A percentile compares a stretch with the other conserved stretches of the same genome.
Conservation (phyloP, 768 basidiomycete genomes). For the Naganishia vaughanmartiniae region DNA sequence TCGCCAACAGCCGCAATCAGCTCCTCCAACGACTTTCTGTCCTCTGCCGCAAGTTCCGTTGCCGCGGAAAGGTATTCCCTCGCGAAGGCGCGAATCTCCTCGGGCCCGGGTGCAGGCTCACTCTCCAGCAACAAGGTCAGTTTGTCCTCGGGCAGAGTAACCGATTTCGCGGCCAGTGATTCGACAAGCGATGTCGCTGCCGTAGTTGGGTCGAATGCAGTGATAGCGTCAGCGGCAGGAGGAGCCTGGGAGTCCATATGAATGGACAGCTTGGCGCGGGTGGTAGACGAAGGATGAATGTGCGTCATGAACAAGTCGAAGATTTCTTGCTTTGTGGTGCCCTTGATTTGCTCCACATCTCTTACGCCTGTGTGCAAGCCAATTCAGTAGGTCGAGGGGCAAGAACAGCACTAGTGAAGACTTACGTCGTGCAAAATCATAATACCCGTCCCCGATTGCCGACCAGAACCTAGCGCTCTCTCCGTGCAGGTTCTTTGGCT, state of each 20-base stretch:
- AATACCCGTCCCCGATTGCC: conserved; percentile 73
- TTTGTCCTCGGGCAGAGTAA: conserved; percentile 58
- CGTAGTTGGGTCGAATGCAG: conserved; percentile 65
- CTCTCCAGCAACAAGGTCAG: conserved; percentile 59
- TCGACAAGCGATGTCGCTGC: conserved; percentile 61
- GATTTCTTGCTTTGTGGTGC: conserved; percentile 72
- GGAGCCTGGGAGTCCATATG: conserved; percentile 69
- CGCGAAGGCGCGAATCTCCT: conserved; percentile 69
- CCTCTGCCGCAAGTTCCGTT: conserved; percentile 53
- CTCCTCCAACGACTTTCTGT: conserved; percentile 57
- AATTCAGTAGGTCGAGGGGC: neutral
- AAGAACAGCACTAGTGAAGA: conserved; percentile 33
- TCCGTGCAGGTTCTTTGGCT: conserved; percentile 80
- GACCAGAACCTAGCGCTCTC: conserved; percentile 66
- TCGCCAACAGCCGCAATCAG: conserved; percentile 58
- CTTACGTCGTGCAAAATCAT: conserved; percentile 82
- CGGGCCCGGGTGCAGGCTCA: conserved; percentile 53
- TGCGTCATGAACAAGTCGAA: conserved; percentile 65
- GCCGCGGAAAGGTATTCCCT: conserved; percentile 51
- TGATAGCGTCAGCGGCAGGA: conserved; percentile 50
- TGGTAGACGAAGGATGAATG: conserved; percentile 67
- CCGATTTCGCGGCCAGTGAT: conserved; percentile 54
- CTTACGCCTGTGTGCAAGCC: conserved; percentile 59
- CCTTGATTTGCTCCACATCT: conserved; percentile 67
- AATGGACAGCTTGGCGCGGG: conserved; percentile 77